Conservation (phyloP, 2,329 filamentous ascomycete genomes). For the Dactylellina parvicollis region DNA sequence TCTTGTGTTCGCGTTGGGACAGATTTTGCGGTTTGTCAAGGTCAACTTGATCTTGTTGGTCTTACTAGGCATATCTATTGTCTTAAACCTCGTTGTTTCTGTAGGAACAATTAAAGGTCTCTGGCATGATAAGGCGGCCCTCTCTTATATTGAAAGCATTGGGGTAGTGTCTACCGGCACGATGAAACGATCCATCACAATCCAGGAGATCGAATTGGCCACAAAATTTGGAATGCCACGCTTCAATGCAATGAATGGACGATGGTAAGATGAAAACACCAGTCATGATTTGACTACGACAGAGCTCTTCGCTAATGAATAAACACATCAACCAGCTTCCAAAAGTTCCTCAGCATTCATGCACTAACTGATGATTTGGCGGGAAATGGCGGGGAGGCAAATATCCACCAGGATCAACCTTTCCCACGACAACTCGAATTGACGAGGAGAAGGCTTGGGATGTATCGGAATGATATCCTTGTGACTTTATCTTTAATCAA, state of each 20-base stretch:
- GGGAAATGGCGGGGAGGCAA: background rate
- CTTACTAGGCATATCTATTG: slow-evolving; percentile 26
- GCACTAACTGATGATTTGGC: slow-evolving; percentile 16
- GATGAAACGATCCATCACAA: slow-evolving; percentile 44
- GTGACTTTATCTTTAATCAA: slow-evolving; percentile 92
- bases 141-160: slow-evolving; percentile 37
- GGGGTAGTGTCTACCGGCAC: slow-evolving; percentile 25
- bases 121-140: slow-evolving; percentile 38
- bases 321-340: slow-evolving; percentile 17
- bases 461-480: slow-evolving; percentile 87
- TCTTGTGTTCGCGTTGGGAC: background rate
- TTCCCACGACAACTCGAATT: slow-evolving; percentile 75
- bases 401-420: slow-evolving; percentile 60
- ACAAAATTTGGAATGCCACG: slow-evolving; percentile 19
- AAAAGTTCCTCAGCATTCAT: slow-evolving; percentile 40
- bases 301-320: slow-evolving; percentile 1
- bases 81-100: slow-evolving; percentile 32
- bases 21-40: slow-evolving; percentile 10
- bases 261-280: slow-evolving; percentile 24
- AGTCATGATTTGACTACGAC: background rate
- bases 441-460: slow-evolving; percentile 82
- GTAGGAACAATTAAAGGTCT: slow-evolving; percentile 21
- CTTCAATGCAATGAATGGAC: slow-evolving; percentile 22
- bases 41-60: slow-evolving; percentile 25
- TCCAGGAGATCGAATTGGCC: slow-evolving; percentile 39